Conservation (phyloP, 148 eudicot genomes). For the Rhododendron vialii region DNA sequence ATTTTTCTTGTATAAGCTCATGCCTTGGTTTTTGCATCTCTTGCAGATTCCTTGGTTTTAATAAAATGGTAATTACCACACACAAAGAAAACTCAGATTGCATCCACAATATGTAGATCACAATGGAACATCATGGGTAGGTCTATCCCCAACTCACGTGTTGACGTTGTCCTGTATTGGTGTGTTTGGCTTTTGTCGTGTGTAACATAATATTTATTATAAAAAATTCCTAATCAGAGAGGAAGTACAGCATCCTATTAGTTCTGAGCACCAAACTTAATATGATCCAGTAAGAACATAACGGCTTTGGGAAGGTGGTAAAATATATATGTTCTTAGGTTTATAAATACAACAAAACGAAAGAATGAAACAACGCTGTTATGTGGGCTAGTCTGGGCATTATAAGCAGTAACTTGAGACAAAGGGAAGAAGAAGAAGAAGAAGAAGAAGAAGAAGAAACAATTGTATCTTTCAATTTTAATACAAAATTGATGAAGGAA, state of each 20-base stretch:
- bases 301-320: neutral
- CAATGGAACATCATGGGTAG: neutral
- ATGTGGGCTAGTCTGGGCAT: neutral
- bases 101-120: neutral
- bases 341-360: neutral
- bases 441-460: neutral
- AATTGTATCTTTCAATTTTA: neutral
- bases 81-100: neutral
- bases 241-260: neutral
- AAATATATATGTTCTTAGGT: neutral
- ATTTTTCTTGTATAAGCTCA: too few relatives aligned
- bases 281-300: neutral
- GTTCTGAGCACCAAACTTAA: neutral
- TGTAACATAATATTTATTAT: too few relatives aligned
- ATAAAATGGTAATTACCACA: neutral
- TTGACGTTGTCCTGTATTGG: too few relatives aligned
- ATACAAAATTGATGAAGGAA: neutral
- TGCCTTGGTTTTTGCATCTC: too few relatives aligned
- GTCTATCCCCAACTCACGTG: too few relatives aligned
- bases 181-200: too few relatives aligned
- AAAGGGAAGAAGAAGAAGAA: neutral
- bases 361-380: neutral
- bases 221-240: too few relatives aligned
- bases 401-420: neutral
- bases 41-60: too few relatives aligned